Base-by-base conservation (phyloP, 2,329 filamentous ascomycete species). In the Colletotrichum orchidophilum region DNA sequence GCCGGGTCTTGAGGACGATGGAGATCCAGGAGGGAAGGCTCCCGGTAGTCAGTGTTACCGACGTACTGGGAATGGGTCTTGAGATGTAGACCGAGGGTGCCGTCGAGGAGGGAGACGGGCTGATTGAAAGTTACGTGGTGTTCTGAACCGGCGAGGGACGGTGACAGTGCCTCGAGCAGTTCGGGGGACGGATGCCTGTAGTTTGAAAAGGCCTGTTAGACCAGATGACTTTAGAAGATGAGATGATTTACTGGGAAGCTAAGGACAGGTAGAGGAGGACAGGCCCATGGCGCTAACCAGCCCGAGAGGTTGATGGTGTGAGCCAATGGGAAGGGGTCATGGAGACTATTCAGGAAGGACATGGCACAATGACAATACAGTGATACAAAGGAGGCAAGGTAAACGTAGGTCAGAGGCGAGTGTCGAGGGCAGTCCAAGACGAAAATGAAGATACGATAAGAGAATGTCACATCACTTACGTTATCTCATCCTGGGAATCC, bases 1-100 rank as follows among this genome's bases (percentile, higher is more conserved):
- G 74, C 53, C 2, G 73, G 59, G 29, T 83, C 83, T 75, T 87
- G 86, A 74, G 89, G 88, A 9, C 85, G 83, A 58, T 87, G 87
- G 11, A 90, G 81, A 52, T 87, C 86, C 59, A 91, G 86, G 26
- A 91, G 83, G 39, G 85, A 82, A 3, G 87, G 86, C 74, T 91
- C 88, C 69, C 88, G 86, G 33, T 89, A 87, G 66, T 87, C 88
- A 53, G 87, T 90, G 66, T 87, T 81, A 24, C 89, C 89, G 66
- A 91, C 85, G 75, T 90, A 88, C 76, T 88, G 86, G 78, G 88
- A 88, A 77, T 91, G 88, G 67, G 88, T 87, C 74, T 87, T 86
- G 69, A 87, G 81, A 75, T 90, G 88, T 46, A 91, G 79, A 50
- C 89, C 89, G 52, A 91, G 79, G 2, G 84, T 85, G 53, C 81